Base-by-base conservation (phyloP, 2,329 filamentous ascomycete genomes). In the Grosmannia serpens region DNA sequence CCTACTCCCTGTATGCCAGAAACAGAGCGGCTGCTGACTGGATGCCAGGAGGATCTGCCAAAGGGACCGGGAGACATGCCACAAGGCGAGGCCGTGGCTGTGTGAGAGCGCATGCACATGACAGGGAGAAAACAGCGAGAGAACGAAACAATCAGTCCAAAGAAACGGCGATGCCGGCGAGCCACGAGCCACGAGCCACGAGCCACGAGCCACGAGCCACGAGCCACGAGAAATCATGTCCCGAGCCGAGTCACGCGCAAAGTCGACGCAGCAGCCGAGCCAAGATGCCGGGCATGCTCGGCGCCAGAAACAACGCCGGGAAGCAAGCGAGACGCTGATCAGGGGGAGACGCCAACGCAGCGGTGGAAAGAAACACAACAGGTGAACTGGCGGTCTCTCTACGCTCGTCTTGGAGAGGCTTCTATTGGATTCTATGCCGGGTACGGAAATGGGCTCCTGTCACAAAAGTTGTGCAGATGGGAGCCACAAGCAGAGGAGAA, bases 21-120 rank as follows among this genome's bases (percentile, higher is more conserved):
- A 6, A 4, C 22, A 9, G n/a, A 44, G 41, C 20, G 13, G 11
- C 5, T 20, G 4, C 26, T 53, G 5, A 44, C 56, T 0, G 13
- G 35, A 6, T 44, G 17, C 41, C 33, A 62, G 61, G 59, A 56
- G 52, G 56, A 53, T 4, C 56, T 60, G 4, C 61, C 59, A 5
- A 46, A 47, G 20, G 53, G 59, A 2, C 50, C 59, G 8, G 58
- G 50, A 20, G 24, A 20, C 17, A 55, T 31, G 24, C n/a, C 55
- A 8, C 56, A 57, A 15, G 27, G 56, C 58, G 59, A 55, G 22
- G 51, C 59, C 2, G 46, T 62, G 24, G 58, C 54, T 0, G 57
- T 47, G 11, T 57, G 47, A 60, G 27, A 9, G 11, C 3, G 38
- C 7, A 20, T 17, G 38, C n/a, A n/a, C n/a, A 33, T 33, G 6